Evolutionary conservation across 352 stramenopile species (phyloP), one percentile per base, ranked within the genome.

Genomic region (Globisporangium barbulae): DNA sequence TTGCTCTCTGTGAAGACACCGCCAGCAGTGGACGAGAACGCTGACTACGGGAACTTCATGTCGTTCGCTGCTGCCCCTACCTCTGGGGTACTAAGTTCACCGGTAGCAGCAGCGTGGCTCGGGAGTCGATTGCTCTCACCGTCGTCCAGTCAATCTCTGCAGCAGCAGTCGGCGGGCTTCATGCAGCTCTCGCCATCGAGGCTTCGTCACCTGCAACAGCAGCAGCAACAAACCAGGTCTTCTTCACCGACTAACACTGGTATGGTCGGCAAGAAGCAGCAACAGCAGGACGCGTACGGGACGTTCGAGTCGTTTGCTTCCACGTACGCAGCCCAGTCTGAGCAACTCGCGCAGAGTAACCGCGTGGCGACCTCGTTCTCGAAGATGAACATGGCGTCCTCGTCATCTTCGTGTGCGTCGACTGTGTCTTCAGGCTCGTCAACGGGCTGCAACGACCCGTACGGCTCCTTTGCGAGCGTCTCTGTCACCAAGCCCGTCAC

Each of bases 401-500:
- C 59, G 50, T 56, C 22, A 6, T 53, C 49, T 13, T 55, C 50
- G 8, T 30, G 33, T 42, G 59, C 47, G 37, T 58, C 48, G 9
- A 57, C 58, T 15, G 22, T 28, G 19, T 64, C 58, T 15, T 57
- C 53, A 15, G 19, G 9, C 12, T 55, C 49, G n/a, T 57, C 31
- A 13, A 41, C 33, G 21, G 41, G 28, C 6, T 39, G 31, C 12
- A 47, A 58, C 33, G 68, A 78, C 35, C 59, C 62, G 6, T 78
- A 78, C 47, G 65, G 71, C 5, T 59, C 68, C 8, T 78, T 78
- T 53, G 63, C 62, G 54, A 68, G 54, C 31, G 13, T 68, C 3
- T 57, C 62, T n/a, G 33, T 68, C 25, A 57, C 50, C 9, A 61
- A 44, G 49, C 49, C 61, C 42, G 10, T 6, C 9, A 28, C 49